Evolutionary conservation across 2,329 filamentous ascomycete species (phyloP).

Genomic region (Plenodomus lindquistii): DNA sequence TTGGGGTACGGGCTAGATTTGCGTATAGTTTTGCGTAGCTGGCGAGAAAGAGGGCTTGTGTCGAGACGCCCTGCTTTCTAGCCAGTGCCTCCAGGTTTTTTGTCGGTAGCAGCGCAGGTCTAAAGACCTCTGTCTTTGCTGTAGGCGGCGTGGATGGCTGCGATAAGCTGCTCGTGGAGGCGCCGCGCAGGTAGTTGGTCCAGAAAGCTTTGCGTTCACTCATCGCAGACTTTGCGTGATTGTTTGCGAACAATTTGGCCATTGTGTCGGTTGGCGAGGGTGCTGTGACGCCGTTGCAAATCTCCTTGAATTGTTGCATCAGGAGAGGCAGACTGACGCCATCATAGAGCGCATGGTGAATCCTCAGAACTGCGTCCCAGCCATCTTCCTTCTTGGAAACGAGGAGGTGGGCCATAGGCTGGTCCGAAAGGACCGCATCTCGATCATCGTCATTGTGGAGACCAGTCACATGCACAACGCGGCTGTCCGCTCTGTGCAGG

Average conservation of each 20-base stretch:
- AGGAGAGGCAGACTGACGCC: slow-evolving; percentile 74
- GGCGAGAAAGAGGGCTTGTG: slow-evolving; percentile 78
- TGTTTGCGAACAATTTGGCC: slow-evolving; percentile 46
- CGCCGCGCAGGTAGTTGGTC: slow-evolving; percentile 49
- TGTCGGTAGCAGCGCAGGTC: slow-evolving; percentile 53
- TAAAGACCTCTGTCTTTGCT: slow-evolving; percentile 50
- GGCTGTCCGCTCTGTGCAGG: slow-evolving; percentile 46
- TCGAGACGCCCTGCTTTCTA: slow-evolving; percentile 59
- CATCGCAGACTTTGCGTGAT: neutral
- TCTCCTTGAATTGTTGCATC: slow-evolving; percentile 55
- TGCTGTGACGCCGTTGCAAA: slow-evolving; percentile 42
- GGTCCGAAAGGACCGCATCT: slow-evolving; percentile 6
- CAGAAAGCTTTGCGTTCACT: slow-evolving; percentile 53
- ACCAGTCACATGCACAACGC: slow-evolving; percentile 34
- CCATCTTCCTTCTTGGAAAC: slow-evolving; percentile 33
- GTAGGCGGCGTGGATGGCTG: slow-evolving; percentile 33
- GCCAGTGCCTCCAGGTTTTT: slow-evolving; percentile 49
- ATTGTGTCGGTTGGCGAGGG: slow-evolving; percentile 37
- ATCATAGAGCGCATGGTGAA: slow-evolving; percentile 91
- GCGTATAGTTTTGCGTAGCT: slow-evolving; percentile 62
- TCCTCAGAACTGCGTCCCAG: slow-evolving; percentile 51
- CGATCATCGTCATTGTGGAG: slow-evolving; percentile 11
- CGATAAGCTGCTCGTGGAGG: slow-evolving; percentile 8
- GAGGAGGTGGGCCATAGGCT: slow-evolving; percentile 45
- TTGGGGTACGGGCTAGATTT: slow-evolving; percentile 22